Percentiles rank a stretch among this genome's conserved stretches.
phyloP scores from a whole-genome alignment of 1,139 yeast species.

The Pneumocystis jirovecii region DNA sequence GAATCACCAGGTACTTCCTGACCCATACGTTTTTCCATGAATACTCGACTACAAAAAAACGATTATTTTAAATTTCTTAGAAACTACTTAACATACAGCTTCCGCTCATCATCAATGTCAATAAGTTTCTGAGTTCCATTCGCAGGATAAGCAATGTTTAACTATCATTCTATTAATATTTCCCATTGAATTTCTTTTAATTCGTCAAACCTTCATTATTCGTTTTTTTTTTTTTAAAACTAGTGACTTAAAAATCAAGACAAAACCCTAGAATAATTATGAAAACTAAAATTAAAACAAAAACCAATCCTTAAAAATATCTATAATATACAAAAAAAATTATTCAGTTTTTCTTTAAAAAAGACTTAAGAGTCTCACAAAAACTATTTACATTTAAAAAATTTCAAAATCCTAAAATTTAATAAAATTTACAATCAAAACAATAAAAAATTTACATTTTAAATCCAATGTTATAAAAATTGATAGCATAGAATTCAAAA shows the following conservation, averaged over 20 bases:
- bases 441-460: neutral
- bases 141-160: constrained; percentile 99
- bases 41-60: constrained; percentile 43
- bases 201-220: neutral
- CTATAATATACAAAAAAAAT: neutral
- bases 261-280: neutral
- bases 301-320: neutral
- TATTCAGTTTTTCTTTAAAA: neutral
- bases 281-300: neutral
- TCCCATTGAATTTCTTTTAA: neutral
- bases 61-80: neutral
- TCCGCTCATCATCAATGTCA: constrained; percentile 98
- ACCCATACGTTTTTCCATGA: constrained; percentile 99
- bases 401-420: neutral
- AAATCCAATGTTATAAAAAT: neutral
- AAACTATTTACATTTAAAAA: neutral
- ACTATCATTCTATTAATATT: constrained; percentile 30
- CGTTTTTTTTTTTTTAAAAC: neutral
- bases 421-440: neutral
- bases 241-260: neutral
- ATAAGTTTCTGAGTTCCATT: constrained; percentile 98
- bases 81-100: constrained; percentile 30
- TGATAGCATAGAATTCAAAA: neutral
- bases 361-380: neutral
- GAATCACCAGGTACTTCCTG: constrained; percentile 99